Conservation (phyloP, 2,329 filamentous ascomycete species). For the Exophiala oligosperma region DNA sequence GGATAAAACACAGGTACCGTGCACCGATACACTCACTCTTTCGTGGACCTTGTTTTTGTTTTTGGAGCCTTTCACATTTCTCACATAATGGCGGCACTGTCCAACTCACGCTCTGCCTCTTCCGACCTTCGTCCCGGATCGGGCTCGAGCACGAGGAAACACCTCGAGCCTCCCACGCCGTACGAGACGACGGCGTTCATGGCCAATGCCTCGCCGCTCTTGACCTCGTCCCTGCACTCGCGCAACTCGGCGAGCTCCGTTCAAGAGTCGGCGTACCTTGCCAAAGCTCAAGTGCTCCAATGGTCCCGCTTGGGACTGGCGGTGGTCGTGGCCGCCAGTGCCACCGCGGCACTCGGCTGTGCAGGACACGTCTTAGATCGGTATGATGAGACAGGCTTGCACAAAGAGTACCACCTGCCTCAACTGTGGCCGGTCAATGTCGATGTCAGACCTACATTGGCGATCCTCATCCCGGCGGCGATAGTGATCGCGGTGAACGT, state of each 20-base stretch:
- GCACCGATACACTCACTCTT: neutral
- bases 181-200: slow-evolving; percentile 19
- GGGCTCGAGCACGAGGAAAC: slow-evolving; percentile 14
- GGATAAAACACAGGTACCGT: neutral
- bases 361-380: slow-evolving; percentile 41
- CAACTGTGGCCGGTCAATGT: slow-evolving; percentile 44
- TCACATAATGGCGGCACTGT: slow-evolving; percentile 9
- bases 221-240: slow-evolving; percentile 25
- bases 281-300: slow-evolving; percentile 31
- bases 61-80: neutral
- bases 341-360: slow-evolving; percentile 37
- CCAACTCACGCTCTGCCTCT: slow-evolving; percentile 6
- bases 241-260: slow-evolving; percentile 26
- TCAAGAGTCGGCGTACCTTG: slow-evolving; percentile 25
- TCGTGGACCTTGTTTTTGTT: no score
- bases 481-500: slow-evolving; percentile 37
- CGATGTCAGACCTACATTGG: slow-evolving; percentile 42
- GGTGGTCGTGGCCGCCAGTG: slow-evolving; percentile 32
- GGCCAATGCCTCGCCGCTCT: slow-evolving; percentile 18
- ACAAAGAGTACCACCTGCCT: slow-evolving; percentile 35
- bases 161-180: slow-evolving; percentile 1
- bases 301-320: slow-evolving; percentile 38
- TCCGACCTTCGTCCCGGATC: slow-evolving; percentile 1
- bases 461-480: slow-evolving; percentile 38
- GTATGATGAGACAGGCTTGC: slow-evolving; percentile 40